A percentile compares a stretch with the other conserved stretches of the same genome.
Conservation (phyloP, 805 yeast genomes). For the Ogataea henricii region DNA sequence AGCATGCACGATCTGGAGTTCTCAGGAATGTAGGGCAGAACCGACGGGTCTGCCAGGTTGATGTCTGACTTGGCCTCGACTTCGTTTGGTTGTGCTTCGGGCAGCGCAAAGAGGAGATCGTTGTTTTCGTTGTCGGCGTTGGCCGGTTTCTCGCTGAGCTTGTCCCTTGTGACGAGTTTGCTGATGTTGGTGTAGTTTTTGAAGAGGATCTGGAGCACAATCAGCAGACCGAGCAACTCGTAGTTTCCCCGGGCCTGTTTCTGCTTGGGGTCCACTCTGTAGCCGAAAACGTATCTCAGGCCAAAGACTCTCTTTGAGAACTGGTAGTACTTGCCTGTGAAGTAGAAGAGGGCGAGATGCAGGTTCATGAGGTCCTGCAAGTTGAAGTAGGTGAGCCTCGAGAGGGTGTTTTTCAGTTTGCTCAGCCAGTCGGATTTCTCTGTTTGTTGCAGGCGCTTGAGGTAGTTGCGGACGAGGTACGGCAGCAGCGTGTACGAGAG, state of each 20-base stretch:
- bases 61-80: constrained; percentile 32
- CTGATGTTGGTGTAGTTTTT: constrained; percentile 41
- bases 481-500: constrained; percentile 66
- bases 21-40: constrained; percentile 69
- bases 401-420: constrained; percentile 17
- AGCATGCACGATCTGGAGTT: constrained; percentile 77
- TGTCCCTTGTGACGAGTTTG: constrained; percentile 12
- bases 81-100: constrained; percentile 16
- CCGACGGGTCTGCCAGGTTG: constrained; percentile 56
- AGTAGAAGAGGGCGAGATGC: constrained; percentile 81
- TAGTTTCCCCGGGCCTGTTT: constrained; percentile 58
- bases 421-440: constrained; percentile 14
- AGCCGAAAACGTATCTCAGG: constrained; percentile 75
- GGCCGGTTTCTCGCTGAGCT: constrained; percentile 4
- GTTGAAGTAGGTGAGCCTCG: constrained; percentile 43
- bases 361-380: constrained; percentile 59
- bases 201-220: constrained; percentile 53
- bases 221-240: constrained; percentile 68
- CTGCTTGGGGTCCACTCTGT: constrained; percentile 47
- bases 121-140: constrained; percentile 9
- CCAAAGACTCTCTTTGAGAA: constrained; percentile 78
- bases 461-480: constrained; percentile 41
- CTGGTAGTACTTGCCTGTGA: constrained; percentile 80
- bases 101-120: constrained; percentile 20
- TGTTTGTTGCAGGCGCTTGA: constrained; percentile 19